Evolutionary conservation across 2,329 filamentous ascomycete species (phyloP), one percentile per base, ranked within the genome.

Genomic region (Graphilbum sp.): DNA sequence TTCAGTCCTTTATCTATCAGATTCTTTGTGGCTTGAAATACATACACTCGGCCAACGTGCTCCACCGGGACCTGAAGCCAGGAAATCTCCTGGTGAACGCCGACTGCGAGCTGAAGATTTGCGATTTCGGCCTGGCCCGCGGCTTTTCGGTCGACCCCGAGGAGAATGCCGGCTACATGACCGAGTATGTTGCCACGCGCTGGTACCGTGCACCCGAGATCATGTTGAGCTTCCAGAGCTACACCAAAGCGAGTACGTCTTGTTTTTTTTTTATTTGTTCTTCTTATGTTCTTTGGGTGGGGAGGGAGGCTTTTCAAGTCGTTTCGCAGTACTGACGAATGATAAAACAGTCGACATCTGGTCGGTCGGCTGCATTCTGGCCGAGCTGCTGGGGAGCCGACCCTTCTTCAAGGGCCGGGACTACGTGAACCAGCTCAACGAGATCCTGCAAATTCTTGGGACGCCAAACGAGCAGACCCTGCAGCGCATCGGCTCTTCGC

Each of bases 1-100:
- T 98, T 67, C 90, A 98, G 63, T 96, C 90, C 37, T 98, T 98
- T 65, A 95, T 98, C 63, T 98, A 98, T 67, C 90, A 98, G 69
- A 98, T 98, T 49, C 79, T 98, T 6, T 96, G 90, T 58, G 90
- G 90, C 46, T 70, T 98, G 50, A 98, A 98, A 68, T 98, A 96
- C 61, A 96, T 98, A 48, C 90, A 98, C 67, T 96, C 88, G 18
- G 90, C 90, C 49, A 96, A 96, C 53, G 90, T 98, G 37, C 69
- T 98, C 47, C 90, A 98, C 59, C 81, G 90, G 57, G 90, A 98
- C 58, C 62, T 98, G 54, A 98, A 98, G 64, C 90, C 90, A 27
- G 90, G 90, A 41, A 98, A 98, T 58, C 62, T 98, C 53, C 75
- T 98, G 32, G 90, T 98, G 56, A 98, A 98, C 55, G 90, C 90